Conservation (phyloP, 495 filamentous ascomycete species). For the Neurospora sp. region DNA sequence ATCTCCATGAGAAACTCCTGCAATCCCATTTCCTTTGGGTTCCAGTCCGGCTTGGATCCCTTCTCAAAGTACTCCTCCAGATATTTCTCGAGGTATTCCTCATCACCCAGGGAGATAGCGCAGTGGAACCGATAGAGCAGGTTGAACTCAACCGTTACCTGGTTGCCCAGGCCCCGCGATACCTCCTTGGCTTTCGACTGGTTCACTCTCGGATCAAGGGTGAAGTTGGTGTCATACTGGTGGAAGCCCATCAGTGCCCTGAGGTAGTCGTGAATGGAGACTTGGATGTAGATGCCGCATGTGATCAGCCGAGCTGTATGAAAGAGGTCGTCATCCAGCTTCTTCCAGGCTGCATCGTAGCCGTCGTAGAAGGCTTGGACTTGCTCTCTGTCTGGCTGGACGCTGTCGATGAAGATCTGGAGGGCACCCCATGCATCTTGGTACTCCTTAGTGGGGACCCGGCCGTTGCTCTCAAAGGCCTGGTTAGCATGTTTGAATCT, state of each 20-base stretch:
- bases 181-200: too few relatives aligned
- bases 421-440: background rate
- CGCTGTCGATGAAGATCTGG: background rate
- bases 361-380: conserved; percentile 1
- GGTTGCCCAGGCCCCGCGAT: conserved; percentile 67
- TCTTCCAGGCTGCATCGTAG: conserved; percentile 18
- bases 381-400: background rate
- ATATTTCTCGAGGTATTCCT: conserved; percentile 48
- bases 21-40: conserved; percentile 51
- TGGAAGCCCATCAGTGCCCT: conserved; percentile 73
- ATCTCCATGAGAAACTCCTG: conserved; percentile 47
- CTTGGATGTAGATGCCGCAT: conserved; percentile 72
- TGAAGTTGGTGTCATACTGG: conserved; percentile 66
- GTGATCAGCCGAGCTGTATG: conserved; percentile 68
- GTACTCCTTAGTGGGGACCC: background rate
- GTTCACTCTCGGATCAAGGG: conserved; percentile 59
- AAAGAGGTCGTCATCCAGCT: conserved; percentile 73
- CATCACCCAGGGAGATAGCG: conserved; percentile 53
- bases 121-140: conserved; percentile 67
- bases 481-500: background rate
- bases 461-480: background rate
- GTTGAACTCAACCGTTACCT: conserved; percentile 72
- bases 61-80: conserved; percentile 47
- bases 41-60: conserved; percentile 26
- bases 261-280: conserved; percentile 69